Evolutionary conservation across 2,329 filamentous ascomycete species (phyloP), one percentile per base, ranked within the genome.

Genomic region (Hymenoscyphus fraxineus): DNA sequence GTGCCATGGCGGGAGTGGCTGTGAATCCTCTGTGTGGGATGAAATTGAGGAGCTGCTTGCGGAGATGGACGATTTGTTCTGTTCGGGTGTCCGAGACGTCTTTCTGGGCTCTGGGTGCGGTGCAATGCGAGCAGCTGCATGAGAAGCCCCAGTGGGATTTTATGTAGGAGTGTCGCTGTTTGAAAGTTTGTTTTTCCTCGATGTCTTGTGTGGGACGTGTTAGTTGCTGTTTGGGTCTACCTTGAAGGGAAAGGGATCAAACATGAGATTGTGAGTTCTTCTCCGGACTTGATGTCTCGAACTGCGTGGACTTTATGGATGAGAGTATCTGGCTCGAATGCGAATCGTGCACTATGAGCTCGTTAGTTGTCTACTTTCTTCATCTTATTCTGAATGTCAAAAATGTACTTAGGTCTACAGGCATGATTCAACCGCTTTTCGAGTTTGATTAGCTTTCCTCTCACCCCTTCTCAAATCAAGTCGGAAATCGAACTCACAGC

Each of bases 211-310:
- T 15, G 27, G 16, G 5, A 16, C 10, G 35, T 27, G 51, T 16
- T 19, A 22, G 39, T 27, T 6, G 13, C 16, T 22, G 1, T 27
- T 6, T 12, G 9, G 16, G 38, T 35, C 35, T 35, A 10, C 2
- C 6, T 35, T 6, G 7, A 35, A 35, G 6, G 35, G 35, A 10
- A 31, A 22, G 3, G 35, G n/a, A 6, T 12, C 4, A 19, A 41
- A 57, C 60, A 66, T 13, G 64, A 64, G 31, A 68, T 63, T n/a
- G 66, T 68, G 9, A 68, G 57, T 51, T 68, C 66, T 55, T 68
- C 66, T 22, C 66, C 66, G 1, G 60, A n/a, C 13, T 61, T 10
- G 13, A 68, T 68, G n/a, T 35, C 58, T n/a, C 64, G 58, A 5
- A 59, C 32, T 22, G 66, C 66, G 41, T 68, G 66, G 22, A 64